A percentile compares a stretch with the other conserved stretches of the same genome.
These are phyloP conservation scores for Zygosaccharomyces sapae DNA, from an alignment of 1,139 yeast genomes.

Conservation along the genomic window DNA sequence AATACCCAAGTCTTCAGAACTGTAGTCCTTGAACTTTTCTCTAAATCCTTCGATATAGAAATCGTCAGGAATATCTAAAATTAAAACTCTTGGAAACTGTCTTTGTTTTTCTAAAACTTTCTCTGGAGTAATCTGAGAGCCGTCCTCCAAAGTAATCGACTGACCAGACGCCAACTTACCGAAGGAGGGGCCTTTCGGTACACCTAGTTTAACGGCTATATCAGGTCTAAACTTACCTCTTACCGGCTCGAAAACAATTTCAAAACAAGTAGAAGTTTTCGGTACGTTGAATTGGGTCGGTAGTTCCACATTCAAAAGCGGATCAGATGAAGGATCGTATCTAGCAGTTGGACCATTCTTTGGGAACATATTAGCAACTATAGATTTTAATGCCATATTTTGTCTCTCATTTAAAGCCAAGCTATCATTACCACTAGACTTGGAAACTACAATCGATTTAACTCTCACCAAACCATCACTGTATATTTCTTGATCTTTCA, in stretches of 20 bases:
- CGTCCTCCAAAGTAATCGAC: conserved; percentile 54
- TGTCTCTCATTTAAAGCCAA: conserved; percentile 16
- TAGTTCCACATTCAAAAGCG: conserved; percentile 36
- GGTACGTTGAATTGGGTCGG: conserved; percentile 28
- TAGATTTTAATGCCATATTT: conserved; percentile 22
- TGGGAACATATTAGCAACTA: conserved; percentile 46
- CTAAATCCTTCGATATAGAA: conserved; percentile 41
- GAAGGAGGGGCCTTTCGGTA: conserved; percentile 61
- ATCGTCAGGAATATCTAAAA: conserved; percentile 68
- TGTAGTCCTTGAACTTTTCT: conserved; percentile 26
- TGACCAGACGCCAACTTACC: conserved; percentile 60
- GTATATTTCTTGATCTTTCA: conserved; percentile 39
- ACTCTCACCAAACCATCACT: conserved; percentile 53
- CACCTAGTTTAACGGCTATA: conserved; percentile 64
- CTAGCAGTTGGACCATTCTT: conserved; percentile 30
- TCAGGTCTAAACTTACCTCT: conserved; percentile 73
- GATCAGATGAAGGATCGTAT: conserved; percentile 36
- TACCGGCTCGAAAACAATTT: conserved; percentile 59
- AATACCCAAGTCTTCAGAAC: conserved; percentile 42
- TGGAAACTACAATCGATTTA: conserved; percentile 44
- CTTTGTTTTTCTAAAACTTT: conserved; percentile 69
- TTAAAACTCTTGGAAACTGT: conserved; percentile 54
- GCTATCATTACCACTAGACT: background rate
- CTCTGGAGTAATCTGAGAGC: conserved; percentile 56
- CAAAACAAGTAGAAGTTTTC: conserved; percentile 49